Percentiles rank a stretch among this genome's conserved stretches.
Conservation (phyloP, 306 rosid genomes). For the Cucumis cinereus region DNA sequence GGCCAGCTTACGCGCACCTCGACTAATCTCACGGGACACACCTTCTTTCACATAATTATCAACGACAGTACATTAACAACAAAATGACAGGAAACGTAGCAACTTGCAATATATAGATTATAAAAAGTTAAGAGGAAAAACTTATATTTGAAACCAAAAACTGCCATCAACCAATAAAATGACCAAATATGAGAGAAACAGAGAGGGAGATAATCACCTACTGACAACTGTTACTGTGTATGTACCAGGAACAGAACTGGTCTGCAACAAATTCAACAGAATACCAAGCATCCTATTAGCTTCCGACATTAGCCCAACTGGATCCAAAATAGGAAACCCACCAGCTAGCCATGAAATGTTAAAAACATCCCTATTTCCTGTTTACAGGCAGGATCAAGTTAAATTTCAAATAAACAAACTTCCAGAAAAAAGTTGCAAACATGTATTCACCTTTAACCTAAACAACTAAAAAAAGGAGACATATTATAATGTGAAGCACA, state of each 20-base stretch:
- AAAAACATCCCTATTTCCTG: constrained; percentile 40
- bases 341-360: constrained; percentile 77
- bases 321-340: constrained; percentile 75
- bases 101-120: constrained; percentile 8
- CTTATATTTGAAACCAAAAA: neutral
- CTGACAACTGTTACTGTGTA: constrained; percentile 64
- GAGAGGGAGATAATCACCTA: constrained; percentile 40
- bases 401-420: neutral
- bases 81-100: neutral
- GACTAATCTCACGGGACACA: too few relatives aligned
- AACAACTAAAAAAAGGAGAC: neutral
- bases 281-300: constrained; percentile 61
- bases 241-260: constrained; percentile 59
- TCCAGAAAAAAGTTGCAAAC: neutral
- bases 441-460: neutral
- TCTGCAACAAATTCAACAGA: constrained; percentile 67
- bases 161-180: neutral
- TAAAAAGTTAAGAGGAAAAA: neutral
- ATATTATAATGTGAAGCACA: constrained; percentile 2
- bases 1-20: too few relatives aligned
- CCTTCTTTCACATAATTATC: neutral
- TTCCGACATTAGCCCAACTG: constrained; percentile 61
- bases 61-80: neutral
- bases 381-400: constrained; percentile 19
- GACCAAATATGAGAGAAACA: constrained; percentile 10